Evolutionary conservation across 1,284 basidiomycete genomes (phyloP), one percentile per base, ranked within the genome.

Genomic region (Naganishia cerealis): DNA sequence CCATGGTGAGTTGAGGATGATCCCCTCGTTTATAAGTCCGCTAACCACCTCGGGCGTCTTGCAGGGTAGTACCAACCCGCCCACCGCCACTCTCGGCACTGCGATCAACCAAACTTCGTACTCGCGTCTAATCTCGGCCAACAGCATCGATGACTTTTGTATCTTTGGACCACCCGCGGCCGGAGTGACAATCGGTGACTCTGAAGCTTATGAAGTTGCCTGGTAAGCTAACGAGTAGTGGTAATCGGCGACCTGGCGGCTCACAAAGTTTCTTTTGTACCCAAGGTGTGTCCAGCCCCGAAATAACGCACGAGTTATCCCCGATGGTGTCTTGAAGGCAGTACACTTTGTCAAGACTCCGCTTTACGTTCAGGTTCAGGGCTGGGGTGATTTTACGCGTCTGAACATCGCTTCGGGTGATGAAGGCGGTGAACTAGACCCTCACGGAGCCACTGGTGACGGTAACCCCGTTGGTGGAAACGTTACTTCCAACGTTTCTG

Each of bases 381-480:
- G 79, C 61, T 74, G 68, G n/a, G 79, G 80, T 55, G 81, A 83
- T 73, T 77, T 82, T 46, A 83, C 82, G 65, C 78, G 78, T 68
- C 68, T 84, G 62, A 81, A 81, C 78, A 79, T 85, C 66, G 58
- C 70, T 12, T n/a, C 46, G 4, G 79, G 79, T 39, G 83, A 84
- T 69, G 61, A 73, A 16, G 83, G 82, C 46, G 83, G 82, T 65
- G 82, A 84, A 74, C 78, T 83, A 40, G 82, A 83, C 76, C 82
- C 83, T 18, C 81, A 83, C 76, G 82, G 82, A 65, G 79, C 79
- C n/a, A 78, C 76, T 39, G 78, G 77, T 71, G 72, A 76, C 72
- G 84, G 83, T 56, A 85, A 85, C 80, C 84, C 84, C 57, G 74
- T 83, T 61, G 83, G 83, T 57, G 83, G 83, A 42, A 84, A 84